These are phyloP conservation scores for Metschnikowia noctiluminum DNA, from an alignment of 805 yeast genomes.

Conservation along the genomic window DNA sequence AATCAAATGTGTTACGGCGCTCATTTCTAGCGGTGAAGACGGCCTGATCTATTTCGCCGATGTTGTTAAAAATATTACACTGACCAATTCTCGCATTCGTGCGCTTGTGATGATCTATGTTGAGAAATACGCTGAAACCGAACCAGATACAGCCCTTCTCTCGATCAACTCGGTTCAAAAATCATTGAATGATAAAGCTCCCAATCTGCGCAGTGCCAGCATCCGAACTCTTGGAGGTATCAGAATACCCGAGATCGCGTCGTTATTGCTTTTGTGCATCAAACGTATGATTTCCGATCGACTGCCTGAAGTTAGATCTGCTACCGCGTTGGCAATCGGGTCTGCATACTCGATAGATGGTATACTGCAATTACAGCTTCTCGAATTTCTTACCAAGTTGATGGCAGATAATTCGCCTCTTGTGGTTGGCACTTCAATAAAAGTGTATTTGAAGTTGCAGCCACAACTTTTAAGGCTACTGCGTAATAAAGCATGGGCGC, in stretches of 20 bases:
- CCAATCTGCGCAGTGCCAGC: constrained; percentile 67
- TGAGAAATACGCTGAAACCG: constrained; percentile 70
- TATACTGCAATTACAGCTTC: constrained; percentile 46
- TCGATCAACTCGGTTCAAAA: constrained; percentile 92
- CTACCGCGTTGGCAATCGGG: constrained; percentile 72
- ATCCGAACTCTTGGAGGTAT: constrained; percentile 82
- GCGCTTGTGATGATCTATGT: constrained; percentile 76
- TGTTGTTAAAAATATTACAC: constrained; percentile 83
- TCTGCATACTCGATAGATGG: constrained; percentile 44
- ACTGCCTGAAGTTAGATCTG: constrained; percentile 73
- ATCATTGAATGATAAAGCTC: constrained; percentile 64
- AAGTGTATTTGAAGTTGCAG: constrained; percentile 47
- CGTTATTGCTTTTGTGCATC: constrained; percentile 72
- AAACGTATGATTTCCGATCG: constrained; percentile 66
- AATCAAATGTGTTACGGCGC: constrained; percentile 40
- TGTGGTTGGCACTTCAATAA: constrained; percentile 70
- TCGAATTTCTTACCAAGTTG: constrained; percentile 47
- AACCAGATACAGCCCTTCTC: constrained; percentile 85
- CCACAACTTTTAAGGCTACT: constrained; percentile 16
- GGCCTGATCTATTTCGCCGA: constrained; percentile 64
- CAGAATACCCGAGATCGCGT: constrained; percentile 73
- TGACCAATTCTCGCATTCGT: constrained; percentile 58
- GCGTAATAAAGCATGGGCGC: constrained; percentile 46
- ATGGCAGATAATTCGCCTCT: constrained; percentile 61
- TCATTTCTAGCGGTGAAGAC: constrained; percentile 39